Percentiles rank a stretch among this genome's conserved stretches.
These are phyloP conservation scores for Chernovozyma aurita DNA, from an alignment of 1,139 yeast genomes.

Conservation along the genomic window DNA sequence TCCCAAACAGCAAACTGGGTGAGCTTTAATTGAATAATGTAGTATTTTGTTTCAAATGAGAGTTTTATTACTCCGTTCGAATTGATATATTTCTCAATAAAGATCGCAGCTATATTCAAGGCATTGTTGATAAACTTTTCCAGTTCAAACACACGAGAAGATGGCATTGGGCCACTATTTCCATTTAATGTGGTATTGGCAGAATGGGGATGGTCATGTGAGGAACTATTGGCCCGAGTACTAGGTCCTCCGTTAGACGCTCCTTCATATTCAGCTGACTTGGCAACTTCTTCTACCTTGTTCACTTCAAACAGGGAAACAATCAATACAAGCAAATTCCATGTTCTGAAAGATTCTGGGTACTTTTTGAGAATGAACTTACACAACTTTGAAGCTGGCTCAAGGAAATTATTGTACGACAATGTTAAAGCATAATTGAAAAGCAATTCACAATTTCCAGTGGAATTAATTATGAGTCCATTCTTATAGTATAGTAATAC, in stretches of 20 bases:
- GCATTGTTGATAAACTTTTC: constrained; percentile 41
- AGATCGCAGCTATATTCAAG: constrained; percentile 41
- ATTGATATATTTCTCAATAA: constrained; percentile 27
- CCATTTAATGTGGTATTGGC: no score
- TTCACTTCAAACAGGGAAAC: constrained; percentile 25
- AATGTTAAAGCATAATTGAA: constrained; percentile 37
- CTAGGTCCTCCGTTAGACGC: constrained; percentile 2
- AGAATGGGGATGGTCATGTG: background rate
- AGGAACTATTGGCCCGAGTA: background rate
- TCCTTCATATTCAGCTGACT: constrained; percentile 7
- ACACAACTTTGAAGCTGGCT: constrained; percentile 33
- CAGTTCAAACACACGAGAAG: constrained; percentile 18
- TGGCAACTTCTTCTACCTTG: constrained; percentile 17
- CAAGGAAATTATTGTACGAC: constrained; percentile 24
- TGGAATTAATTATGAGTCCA: constrained; percentile 36
- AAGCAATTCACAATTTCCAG: constrained; percentile 28
- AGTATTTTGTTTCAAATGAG: constrained; percentile 42
- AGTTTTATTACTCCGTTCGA: constrained; percentile 20
- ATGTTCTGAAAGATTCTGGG: constrained; percentile 43
- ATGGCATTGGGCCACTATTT: background rate
- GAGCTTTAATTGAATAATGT: constrained; percentile 66
- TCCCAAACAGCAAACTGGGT: constrained; percentile 74
- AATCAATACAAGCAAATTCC: constrained; percentile 40
- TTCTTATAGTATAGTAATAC: constrained; percentile 30
- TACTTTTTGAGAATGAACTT: constrained; percentile 40